A percentile compares a stretch with the other conserved stretches of the same genome.
phyloP scores from a whole-genome alignment of 2,329 filamentous ascomycete genomes.

The Penicillium sp. region DNA sequence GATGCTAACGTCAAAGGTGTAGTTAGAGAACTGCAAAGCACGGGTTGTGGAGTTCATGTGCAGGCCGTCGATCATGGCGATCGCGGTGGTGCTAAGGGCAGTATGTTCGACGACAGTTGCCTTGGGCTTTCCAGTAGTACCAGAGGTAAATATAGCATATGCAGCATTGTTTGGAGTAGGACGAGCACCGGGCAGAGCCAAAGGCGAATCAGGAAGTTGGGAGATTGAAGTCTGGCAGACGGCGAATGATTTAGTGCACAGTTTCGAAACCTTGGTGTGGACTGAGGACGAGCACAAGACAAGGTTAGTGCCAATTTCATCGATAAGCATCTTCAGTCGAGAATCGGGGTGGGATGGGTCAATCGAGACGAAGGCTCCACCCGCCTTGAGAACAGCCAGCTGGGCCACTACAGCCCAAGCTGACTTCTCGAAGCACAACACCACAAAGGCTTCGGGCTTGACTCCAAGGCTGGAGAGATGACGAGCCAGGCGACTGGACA shows the following conservation, averaged over 20 bases:
- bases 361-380: conserved; percentile 36
- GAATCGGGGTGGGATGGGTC: conserved; percentile 35
- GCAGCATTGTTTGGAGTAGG: conserved; percentile 34
- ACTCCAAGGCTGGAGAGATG: conserved; percentile 34
- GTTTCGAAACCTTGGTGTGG: conserved; percentile 23
- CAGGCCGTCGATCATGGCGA: conserved; percentile 45
- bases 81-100: conserved; percentile 48
- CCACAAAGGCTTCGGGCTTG: conserved; percentile 33
- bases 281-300: conserved; percentile 30
- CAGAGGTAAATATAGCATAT: conserved; percentile 39
- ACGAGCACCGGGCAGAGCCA: conserved; percentile 9
- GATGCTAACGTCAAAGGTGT: conserved; percentile 49
- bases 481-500: conserved; percentile 32
- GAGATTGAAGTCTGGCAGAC: conserved; percentile 24
- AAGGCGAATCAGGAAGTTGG: conserved; percentile 19
- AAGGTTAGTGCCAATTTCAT: conserved; percentile 28
- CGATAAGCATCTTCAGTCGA: conserved; percentile 29
- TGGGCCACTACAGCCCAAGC: conserved; percentile 37
- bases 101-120: conserved; percentile 56
- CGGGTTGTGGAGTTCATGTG: conserved; percentile 47
- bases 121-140: conserved; percentile 50
- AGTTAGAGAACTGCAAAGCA: conserved; percentile 52
- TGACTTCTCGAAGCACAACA: conserved; percentile 39
- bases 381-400: conserved; percentile 36
- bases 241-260: conserved; percentile 23